phyloP scores from a whole-genome alignment of 768 basidiomycete species.

The Tephrocybe sp. region DNA sequence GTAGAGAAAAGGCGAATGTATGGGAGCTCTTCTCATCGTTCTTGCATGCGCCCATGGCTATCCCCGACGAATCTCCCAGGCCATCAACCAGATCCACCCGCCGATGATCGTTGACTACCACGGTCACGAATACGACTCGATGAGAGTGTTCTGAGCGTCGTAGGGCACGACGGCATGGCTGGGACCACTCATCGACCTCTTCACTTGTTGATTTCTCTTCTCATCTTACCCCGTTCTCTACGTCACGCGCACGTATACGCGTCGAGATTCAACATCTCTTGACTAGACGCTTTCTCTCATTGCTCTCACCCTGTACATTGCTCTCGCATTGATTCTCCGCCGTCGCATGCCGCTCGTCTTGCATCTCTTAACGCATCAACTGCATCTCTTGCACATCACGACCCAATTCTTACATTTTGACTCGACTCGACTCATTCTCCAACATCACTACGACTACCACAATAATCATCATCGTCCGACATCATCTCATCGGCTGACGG shows the following conservation, averaged over 20 bases:
- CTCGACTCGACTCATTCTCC: too few species aligned
- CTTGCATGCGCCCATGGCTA: conserved; percentile 45
- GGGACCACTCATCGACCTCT: too few species aligned
- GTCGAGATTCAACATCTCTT: conserved; percentile 11
- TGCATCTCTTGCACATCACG: neutral
- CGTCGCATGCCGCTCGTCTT: too few species aligned
- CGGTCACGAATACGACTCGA: conserved; percentile 21
- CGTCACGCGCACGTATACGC: neutral
- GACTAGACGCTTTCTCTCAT: neutral
- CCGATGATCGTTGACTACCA: conserved; percentile 24
- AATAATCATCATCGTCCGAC: too few species aligned
- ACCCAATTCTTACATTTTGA: neutral
- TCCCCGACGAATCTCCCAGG: conserved; percentile 31
- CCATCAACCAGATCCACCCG: conserved; percentile 17
- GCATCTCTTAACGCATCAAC: neutral
- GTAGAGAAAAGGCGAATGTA: too few species aligned
- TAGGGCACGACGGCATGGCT: too few species aligned
- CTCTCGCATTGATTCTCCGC: neutral
- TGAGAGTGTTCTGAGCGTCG: conserved; percentile 22
- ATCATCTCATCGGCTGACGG: neutral
- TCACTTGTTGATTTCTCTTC: too few species aligned
- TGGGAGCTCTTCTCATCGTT: conserved; percentile 57
- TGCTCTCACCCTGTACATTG: neutral
- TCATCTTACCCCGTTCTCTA: neutral
- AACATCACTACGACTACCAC: too few species aligned